Evolutionary conservation across 768 basidiomycete species (phyloP).

Genomic region (Termitomyces eurrhizus): DNA sequence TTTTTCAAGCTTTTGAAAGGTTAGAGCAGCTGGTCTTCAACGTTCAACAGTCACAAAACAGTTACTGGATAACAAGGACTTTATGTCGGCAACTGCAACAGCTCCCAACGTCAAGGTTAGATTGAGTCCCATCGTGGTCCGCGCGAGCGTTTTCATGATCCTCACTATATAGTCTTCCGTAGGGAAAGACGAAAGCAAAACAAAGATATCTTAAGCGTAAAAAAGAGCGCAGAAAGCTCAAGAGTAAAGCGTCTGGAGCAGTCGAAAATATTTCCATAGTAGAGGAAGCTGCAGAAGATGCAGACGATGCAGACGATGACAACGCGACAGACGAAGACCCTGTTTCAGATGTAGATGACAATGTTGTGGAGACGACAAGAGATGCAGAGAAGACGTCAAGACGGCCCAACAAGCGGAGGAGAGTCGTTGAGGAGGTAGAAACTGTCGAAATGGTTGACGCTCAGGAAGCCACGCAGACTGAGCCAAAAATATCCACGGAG

Average conservation of each 20-base stretch:
- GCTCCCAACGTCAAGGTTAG: conserved; percentile 14
- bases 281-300: conserved; percentile 19
- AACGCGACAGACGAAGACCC: conserved; percentile 18
- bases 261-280: conserved; percentile 5
- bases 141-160: conserved; percentile 13
- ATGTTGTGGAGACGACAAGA: conserved; percentile 12
- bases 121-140: not conserved
- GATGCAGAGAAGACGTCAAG: conserved; percentile 16
- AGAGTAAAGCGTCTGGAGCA: conserved; percentile 16
- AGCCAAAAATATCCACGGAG: conserved; percentile 7
- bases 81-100: conserved; percentile 1
- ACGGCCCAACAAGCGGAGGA: conserved; percentile 44
- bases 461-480: conserved; percentile 9
- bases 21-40: not conserved
- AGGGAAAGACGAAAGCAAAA: conserved; percentile 71
- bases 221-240: conserved; percentile 56
- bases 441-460: conserved; percentile 21
- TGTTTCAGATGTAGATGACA: conserved; percentile 12
- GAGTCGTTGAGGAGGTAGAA: conserved; percentile 23
- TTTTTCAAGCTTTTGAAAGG: not conserved
- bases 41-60: not conserved
- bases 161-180: conserved; percentile 18
- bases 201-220: conserved; percentile 71
- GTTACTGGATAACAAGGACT: not conserved
- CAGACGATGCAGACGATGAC: conserved; percentile 19